Conservation (phyloP, 352 stramenopile genomes). For the Globisporangium cystogenes region DNA sequence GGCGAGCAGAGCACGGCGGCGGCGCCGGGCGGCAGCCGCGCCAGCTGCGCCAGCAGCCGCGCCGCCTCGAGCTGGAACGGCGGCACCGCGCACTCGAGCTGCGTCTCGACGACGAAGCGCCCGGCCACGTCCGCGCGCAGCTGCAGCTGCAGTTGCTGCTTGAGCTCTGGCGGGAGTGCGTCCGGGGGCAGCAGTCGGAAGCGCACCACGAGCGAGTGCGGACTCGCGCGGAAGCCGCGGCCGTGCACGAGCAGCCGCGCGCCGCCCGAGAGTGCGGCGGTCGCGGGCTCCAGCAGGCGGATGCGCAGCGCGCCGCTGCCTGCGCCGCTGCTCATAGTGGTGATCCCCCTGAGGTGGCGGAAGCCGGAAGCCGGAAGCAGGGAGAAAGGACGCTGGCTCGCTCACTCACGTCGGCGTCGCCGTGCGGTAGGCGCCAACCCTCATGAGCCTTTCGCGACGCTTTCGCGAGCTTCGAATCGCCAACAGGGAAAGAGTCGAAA, state of each 20-base stretch:
- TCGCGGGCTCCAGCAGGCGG: constrained; percentile 42
- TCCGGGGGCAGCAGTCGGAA: constrained; percentile 32
- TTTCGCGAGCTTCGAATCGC: neutral
- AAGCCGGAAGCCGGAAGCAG: too few species aligned
- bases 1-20: constrained; percentile 35
- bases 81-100: constrained; percentile 53
- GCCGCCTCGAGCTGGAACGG: constrained; percentile 35
- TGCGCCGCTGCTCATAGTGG: constrained; percentile 5
- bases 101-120: constrained; percentile 46
- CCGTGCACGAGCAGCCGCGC: constrained; percentile 53
- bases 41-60: constrained; percentile 26
- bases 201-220: constrained; percentile 61
- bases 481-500: neutral
- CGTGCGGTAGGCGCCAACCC: too few species aligned
- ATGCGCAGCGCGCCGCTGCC: constrained; percentile 24
- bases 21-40: constrained; percentile 36
- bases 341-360: too few species aligned
- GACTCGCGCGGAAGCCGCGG: constrained; percentile 45
- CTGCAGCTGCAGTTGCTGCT: constrained; percentile 1
- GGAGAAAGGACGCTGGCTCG: too few species aligned
- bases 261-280: constrained; percentile 38
- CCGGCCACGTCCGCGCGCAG: constrained; percentile 31
- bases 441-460: too few species aligned
- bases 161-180: neutral
- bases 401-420: too few species aligned